A percentile compares a stretch with the other conserved stretches of the same genome.
Conservation (phyloP, 768 basidiomycete genomes). For the Leccinum subgranulosum region DNA sequence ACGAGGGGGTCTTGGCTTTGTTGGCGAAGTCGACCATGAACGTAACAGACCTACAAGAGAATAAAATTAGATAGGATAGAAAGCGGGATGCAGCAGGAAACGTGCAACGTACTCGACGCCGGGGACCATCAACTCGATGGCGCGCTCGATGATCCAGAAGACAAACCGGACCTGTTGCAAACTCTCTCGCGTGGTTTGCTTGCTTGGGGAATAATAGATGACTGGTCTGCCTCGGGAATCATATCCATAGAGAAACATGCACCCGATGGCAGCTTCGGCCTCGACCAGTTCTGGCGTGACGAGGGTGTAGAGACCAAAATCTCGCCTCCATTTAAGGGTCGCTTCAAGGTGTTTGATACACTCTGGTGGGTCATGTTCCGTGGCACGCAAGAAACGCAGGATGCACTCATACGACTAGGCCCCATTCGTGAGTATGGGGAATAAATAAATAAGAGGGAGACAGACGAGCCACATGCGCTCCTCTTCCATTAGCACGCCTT, state of each 20-base stretch:
- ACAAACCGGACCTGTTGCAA: slow-evolving; percentile 67
- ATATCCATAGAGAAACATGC: slow-evolving; percentile 77
- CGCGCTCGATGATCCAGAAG: slow-evolving; percentile 76
- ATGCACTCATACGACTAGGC: slow-evolving; percentile 63
- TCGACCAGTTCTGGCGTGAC: slow-evolving; percentile 64
- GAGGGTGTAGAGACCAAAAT: slow-evolving; percentile 66
- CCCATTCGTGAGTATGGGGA: neutral
- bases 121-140: slow-evolving; percentile 72
- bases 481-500: slow-evolving; percentile 50
- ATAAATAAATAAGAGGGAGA: slow-evolving; percentile 18
- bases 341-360: slow-evolving; percentile 66
- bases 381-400: slow-evolving; percentile 72
- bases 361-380: slow-evolving; percentile 60
- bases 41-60: slow-evolving; percentile 3
- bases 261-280: slow-evolving; percentile 80
- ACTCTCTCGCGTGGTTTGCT: slow-evolving; percentile 75
- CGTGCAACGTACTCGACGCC: slow-evolving; percentile 66
- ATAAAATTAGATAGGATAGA: neutral
- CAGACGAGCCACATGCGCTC: slow-evolving; percentile 78
- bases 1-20: slow-evolving; percentile 54
- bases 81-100: neutral
- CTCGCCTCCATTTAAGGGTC: slow-evolving; percentile 77
- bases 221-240: slow-evolving; percentile 64
- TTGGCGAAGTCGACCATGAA: slow-evolving; percentile 79
- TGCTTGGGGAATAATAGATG: slow-evolving; percentile 63